Evolutionary conservation across 2,329 filamentous ascomycete genomes (phyloP), one percentile per base, ranked within the genome.

Genomic region (Aspergillus sp.): DNA sequence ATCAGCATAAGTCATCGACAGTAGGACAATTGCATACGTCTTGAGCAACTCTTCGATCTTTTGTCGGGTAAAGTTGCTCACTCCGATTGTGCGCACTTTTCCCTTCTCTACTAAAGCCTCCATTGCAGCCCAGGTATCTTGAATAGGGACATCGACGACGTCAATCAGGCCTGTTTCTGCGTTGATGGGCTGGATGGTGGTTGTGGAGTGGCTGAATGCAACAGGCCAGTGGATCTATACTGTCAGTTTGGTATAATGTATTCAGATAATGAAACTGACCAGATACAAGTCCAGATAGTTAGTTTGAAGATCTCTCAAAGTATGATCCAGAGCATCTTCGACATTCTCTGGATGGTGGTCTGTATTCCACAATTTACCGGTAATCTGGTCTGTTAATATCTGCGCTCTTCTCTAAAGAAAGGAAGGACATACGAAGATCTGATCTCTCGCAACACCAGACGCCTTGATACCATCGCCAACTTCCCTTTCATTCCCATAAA

Each of bases 251-350:
- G 4, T 19, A 19, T 19, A 19, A 19, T 19, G 4, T 19, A 19
- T 19, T 4, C 19, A 13, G 10, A 3, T 29, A 34, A 27, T 2
- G 13, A 10, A 27, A 41, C 46, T 7, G 7, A 51, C 46, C 32
- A 74, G 57, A 59, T 85, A 87, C 32, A 85, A 74, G 62, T 88
- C 82, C 6, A 87, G 76, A 53, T 86, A 84, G 45, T 82, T 78
- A 10, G 84, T 68, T 4, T 75, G 74, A 3, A 86, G 77, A 54
- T 80, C 82, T 54, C 71, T 60, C 13, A 87, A 75, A 0, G 80
- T 79, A 36, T 67, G 56, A 7, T 73, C 58, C 49, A 86, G 78
- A 7, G 75, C 69, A 27, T 70, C 65, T 48, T 65, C 57, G 4
- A 68, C 62, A 29, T 58, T 48, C 29, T 57, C 49, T 7, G 58